A percentile compares a stretch with the other conserved stretches of the same genome.
Evolutionary conservation across 345 rosid genomes (phyloP).

Genomic region (Heritiera littoralis): DNA sequence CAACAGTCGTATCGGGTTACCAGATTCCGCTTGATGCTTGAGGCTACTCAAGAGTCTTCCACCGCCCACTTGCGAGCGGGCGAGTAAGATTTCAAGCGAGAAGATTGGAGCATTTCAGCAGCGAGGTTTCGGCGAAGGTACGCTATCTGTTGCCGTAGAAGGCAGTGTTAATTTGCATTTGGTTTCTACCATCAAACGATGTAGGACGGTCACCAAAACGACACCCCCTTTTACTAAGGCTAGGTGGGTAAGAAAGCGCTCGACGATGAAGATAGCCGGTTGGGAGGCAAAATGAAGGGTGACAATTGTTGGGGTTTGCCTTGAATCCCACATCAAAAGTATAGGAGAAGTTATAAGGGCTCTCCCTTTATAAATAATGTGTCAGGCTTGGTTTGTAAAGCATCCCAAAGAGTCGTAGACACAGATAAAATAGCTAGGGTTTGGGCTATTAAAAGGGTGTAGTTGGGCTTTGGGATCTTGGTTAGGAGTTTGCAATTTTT

Average conservation of each 20-base stretch:
- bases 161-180: slow-evolving; percentile 17
- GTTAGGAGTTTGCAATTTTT: too few species aligned
- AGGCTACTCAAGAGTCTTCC: neutral
- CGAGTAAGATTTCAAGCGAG: slow-evolving; percentile 21
- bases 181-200: neutral
- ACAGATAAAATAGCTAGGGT: too few species aligned
- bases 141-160: slow-evolving; percentile 29
- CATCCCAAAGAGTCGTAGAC: too few species aligned
- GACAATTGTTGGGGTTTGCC: too few species aligned
- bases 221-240: slow-evolving; percentile 33
- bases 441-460: too few species aligned
- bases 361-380: too few species aligned
- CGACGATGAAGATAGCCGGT: slow-evolving; percentile 26
- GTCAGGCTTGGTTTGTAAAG: too few species aligned
- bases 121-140: slow-evolving; percentile 22
- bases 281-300: slow-evolving; percentile 26
- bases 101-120: slow-evolving; percentile 25
- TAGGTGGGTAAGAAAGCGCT: slow-evolving; percentile 26
- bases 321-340: too few species aligned
- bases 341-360: too few species aligned
- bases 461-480: too few species aligned
- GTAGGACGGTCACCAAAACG: slow-evolving; percentile 37
- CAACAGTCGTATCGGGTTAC: neutral
- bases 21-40: neutral
- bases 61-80: slow-evolving; percentile 28